phyloP scores from a whole-genome alignment of 257 asterid species.

The Salvia miltiorrhiza region DNA sequence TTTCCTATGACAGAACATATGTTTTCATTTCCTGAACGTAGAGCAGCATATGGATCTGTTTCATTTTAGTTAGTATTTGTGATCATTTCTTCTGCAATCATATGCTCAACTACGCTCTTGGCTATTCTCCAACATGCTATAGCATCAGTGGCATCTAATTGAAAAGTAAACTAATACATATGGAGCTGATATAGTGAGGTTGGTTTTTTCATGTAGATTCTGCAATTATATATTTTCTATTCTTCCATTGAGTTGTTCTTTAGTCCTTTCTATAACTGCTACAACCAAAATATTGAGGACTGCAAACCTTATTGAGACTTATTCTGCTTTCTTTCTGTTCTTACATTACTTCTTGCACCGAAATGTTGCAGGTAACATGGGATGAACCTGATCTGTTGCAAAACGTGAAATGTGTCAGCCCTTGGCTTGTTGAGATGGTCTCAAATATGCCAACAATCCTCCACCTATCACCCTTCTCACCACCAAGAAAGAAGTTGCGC shows the following conservation, averaged over 20 bases:
- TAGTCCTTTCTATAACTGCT: not conserved
- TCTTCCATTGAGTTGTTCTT: not conserved
- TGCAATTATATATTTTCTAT: not conserved
- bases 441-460: constrained; percentile 62
- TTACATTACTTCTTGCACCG: not conserved
- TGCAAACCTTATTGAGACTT: not conserved
- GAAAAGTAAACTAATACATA: not conserved
- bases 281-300: not conserved
- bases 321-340: constrained; percentile 2
- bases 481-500: constrained; percentile 67
- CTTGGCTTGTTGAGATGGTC: constrained; percentile 89
- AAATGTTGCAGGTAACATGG: constrained; percentile 71
- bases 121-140: constrained; percentile 2
- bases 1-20: not conserved
- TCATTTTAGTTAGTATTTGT: not conserved
- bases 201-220: not conserved
- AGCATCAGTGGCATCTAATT: not conserved
- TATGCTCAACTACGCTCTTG: not conserved
- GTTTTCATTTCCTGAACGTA: not conserved
- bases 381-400: constrained; percentile 88
- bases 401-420: constrained; percentile 87
- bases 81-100: constrained; percentile 2
- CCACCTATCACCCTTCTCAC: constrained; percentile 71
- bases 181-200: not conserved
- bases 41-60: not conserved